Evolutionary conservation across 2,329 filamentous ascomycete species (phyloP).

Genomic region (Sporothrix dimorphospora): DNA sequence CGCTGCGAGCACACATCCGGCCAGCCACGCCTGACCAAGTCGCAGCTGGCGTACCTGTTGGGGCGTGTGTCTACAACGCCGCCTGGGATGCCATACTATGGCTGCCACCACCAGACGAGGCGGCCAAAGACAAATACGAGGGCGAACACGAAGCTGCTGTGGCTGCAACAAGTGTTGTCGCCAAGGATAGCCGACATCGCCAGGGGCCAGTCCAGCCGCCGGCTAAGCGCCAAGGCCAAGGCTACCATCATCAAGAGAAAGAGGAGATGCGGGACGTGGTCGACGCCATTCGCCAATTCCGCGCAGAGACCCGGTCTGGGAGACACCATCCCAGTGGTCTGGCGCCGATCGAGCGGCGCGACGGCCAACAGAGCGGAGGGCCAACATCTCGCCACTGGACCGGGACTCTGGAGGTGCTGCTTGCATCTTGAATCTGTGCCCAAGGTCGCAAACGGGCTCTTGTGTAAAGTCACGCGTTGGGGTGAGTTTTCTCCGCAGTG

Average conservation of each 20-base stretch:
- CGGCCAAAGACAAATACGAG: not conserved
- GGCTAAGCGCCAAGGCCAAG: not conserved
- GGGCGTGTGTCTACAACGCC: conserved; percentile 51
- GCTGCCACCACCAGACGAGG: not conserved
- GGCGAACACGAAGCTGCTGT: not conserved
- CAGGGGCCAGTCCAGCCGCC: not conserved
- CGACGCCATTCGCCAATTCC: conserved; percentile 46
- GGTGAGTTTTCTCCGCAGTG: too few species aligned
- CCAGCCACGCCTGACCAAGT: conserved; percentile 56
- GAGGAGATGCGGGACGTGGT: conserved; percentile 50
- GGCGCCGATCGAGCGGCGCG: not conserved
- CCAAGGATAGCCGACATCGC: not conserved
- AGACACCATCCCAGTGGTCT: conserved; percentile 31
- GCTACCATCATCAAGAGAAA: not conserved
- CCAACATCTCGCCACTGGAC: conserved; percentile 45
- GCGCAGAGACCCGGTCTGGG: conserved; percentile 41
- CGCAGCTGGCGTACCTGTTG: conserved; percentile 52
- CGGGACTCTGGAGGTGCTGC: conserved; percentile 43
- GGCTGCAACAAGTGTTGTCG: not conserved
- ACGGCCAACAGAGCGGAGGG: not conserved
- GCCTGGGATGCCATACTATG: conserved; percentile 58
- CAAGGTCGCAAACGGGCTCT: not conserved
- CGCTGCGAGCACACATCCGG: conserved; percentile 45
- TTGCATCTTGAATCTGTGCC: not conserved
- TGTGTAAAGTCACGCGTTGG: not conserved